phyloP scores from a whole-genome alignment of 345 rosid genomes.

The Eucalyptus curtisii region DNA sequence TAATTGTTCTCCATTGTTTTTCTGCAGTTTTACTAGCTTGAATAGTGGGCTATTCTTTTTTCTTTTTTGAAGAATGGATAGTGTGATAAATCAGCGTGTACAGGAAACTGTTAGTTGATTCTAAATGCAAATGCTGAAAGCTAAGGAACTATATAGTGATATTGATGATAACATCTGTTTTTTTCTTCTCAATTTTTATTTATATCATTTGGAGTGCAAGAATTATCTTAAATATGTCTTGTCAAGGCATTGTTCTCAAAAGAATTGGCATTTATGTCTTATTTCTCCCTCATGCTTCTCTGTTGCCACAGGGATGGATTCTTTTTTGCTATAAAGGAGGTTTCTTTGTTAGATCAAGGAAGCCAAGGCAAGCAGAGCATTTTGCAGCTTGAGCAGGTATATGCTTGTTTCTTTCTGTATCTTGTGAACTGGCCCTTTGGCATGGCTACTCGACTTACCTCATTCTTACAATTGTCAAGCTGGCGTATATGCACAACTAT shows the following conservation, averaged over 20 bases:
- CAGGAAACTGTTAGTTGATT: neutral
- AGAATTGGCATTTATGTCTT: neutral
- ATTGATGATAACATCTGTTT: neutral
- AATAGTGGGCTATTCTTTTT: neutral
- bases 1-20: neutral
- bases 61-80: neutral
- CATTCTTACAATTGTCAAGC: neutral
- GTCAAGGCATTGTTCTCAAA: neutral
- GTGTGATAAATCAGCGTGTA: neutral
- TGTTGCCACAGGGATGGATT: constrained; percentile 45
- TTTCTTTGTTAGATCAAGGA: constrained; percentile 81
- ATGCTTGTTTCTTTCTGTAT: neutral
- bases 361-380: constrained; percentile 4
- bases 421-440: neutral
- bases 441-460: neutral
- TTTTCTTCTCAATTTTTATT: neutral
- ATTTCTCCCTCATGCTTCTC: neutral
- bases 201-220: neutral
- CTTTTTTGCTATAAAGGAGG: constrained; percentile 91
- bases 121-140: neutral
- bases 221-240: neutral
- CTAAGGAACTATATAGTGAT: neutral
- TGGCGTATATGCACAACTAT: neutral
- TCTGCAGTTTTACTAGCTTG: neutral
- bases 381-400: constrained; percentile 70